phyloP scores from a whole-genome alignment of 2,329 filamentous ascomycete species.

The Arthrocladium fulminans region DNA sequence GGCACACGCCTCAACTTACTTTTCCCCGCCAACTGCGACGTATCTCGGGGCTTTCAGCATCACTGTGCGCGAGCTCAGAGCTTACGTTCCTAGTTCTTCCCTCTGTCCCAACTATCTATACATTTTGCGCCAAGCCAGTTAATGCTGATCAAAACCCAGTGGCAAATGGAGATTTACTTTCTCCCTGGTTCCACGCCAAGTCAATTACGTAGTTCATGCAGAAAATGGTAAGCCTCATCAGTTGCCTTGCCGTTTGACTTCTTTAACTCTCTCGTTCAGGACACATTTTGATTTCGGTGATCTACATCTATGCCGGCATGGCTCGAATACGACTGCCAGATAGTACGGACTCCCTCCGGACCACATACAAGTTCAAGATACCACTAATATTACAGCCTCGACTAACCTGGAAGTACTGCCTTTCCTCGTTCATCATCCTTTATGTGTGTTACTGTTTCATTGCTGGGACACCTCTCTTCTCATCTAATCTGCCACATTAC shows the following conservation, averaged over 20 bases:
- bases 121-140: too few species aligned
- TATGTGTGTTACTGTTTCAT: constrained; percentile 18
- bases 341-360: constrained; percentile 3
- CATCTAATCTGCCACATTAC: constrained; percentile 19
- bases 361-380: constrained; percentile 5
- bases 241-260: too few species aligned
- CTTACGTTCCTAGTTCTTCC: too few species aligned
- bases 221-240: too few species aligned
- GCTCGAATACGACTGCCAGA: neutral
- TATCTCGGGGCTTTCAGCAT: too few species aligned
- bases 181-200: neutral
- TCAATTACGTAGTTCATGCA: neutral
- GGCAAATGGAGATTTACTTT: neutral
- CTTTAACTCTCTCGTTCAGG: too few species aligned
- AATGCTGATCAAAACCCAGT: too few species aligned
- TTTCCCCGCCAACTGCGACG: too few species aligned
- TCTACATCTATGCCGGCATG: neutral
- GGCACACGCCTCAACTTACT: too few species aligned
- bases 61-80: too few species aligned
- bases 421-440: constrained; percentile 11
- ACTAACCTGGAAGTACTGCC: constrained; percentile 19
- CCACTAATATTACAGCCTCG: constrained; percentile 10
- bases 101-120: too few species aligned
- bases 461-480: constrained; percentile 16
- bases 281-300: neutral